Evolutionary conservation across 768 basidiomycete species (phyloP), one percentile per base, ranked within the genome.

Genomic region (Tricholoma sp.): DNA sequence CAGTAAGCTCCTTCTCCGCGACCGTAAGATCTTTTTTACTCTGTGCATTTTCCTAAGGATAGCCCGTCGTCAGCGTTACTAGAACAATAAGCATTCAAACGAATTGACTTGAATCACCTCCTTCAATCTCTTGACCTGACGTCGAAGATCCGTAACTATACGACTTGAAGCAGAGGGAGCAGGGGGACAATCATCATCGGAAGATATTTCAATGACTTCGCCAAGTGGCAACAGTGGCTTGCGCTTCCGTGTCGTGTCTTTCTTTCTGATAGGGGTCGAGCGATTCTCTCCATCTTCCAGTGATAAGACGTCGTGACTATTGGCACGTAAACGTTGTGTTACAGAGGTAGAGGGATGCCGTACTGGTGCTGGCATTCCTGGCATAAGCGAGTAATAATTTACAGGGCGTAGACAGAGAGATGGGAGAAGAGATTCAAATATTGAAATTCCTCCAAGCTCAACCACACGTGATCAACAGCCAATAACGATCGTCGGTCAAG

Each of bases 181-280:
- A 7, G 54, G 44, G 29, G 58, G 24, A 24, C 24, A 57, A 4
- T 82, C 82, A 13, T 84, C 83, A 28, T 80, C 80, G n/a, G 81
- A 82, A 1, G 79, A 80, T 54, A 84, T 79, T 64, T 84, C 82
- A 50, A 84, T 77, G 17, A 83, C 68, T 17, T 82, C 80, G 24
- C 55, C 56, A 49, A 60, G 50, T 8, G 60, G 6, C 41, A 61
- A 56, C 44, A 60, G 4, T 58, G 61, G 33, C 57, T 57, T 56
- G 20, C 61, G 37, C 51, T 61, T 58, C 42, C 55, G 17, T 45
- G 50, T 32, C 42, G 42, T 45, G 15, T 55, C 57, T 52, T 59
- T 61, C 31, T 61, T 65, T 59, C 65, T 65, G 60, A 59, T 66
- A 54, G 59, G 59, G 41, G 37, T 42, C 37, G 62, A 31, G 12